These are phyloP conservation scores for Neurospora sp. DNA, from an alignment of 495 filamentous ascomycete species.

Conservation along the genomic window DNA sequence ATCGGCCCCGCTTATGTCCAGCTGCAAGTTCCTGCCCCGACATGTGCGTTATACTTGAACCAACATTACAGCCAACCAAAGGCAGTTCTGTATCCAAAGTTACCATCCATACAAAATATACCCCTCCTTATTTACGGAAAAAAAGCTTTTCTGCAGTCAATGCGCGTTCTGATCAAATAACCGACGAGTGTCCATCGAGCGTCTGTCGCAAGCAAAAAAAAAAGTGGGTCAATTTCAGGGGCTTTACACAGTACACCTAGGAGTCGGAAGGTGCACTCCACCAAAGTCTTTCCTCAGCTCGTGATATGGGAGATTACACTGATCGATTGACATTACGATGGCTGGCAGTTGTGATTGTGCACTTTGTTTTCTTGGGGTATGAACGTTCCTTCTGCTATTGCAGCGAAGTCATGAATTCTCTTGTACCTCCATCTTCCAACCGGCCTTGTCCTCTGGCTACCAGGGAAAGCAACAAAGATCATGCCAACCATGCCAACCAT, in stretches of 20 bases:
- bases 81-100: background rate
- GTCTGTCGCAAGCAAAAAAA: background rate
- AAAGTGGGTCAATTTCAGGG: background rate
- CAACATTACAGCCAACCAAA: background rate
- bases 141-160: background rate
- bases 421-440: background rate
- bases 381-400: background rate
- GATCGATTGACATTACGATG: background rate
- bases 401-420: background rate
- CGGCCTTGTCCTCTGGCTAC: too few species aligned
- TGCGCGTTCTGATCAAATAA: background rate
- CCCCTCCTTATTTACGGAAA: too few species aligned
- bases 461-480: background rate
- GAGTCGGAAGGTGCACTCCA: background rate
- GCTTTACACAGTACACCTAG: background rate
- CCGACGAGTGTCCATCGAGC: background rate
- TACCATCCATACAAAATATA: too few species aligned
- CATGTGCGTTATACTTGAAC: background rate
- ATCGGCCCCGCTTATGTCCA: background rate
- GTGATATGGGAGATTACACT: background rate
- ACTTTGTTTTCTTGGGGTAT: background rate
- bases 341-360: background rate
- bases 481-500: background rate
- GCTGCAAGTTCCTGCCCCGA: background rate
- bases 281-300: background rate